Conservation (phyloP, 306 rosid species). For the Hippophae tibetana region DNA sequence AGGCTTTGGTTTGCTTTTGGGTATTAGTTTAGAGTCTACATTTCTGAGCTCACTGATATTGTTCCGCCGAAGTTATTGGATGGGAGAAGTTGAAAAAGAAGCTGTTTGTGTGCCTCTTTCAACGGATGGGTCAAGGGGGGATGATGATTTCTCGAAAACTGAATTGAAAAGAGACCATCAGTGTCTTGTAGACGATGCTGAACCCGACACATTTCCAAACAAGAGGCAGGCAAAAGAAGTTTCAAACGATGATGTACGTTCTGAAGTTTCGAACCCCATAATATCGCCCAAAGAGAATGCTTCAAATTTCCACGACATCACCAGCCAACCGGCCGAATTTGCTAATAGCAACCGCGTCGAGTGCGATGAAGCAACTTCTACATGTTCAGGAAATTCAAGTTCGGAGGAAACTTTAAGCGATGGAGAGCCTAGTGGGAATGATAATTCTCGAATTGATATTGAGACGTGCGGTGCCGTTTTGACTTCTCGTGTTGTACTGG, state of each 20-base stretch:
- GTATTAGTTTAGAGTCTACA: background rate
- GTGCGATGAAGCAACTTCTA: conserved; percentile 67
- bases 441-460: conserved; percentile 26
- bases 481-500: conserved; percentile 65
- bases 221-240: conserved; percentile 71
- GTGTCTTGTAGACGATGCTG: conserved; percentile 30
- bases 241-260: conserved; percentile 74
- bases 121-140: conserved; percentile 37
- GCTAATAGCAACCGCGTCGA: conserved; percentile 36
- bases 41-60: too few species aligned
- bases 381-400: conserved; percentile 56
- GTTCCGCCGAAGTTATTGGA: conserved; percentile 15
- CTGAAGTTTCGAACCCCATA: conserved; percentile 77
- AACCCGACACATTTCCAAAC: conserved; percentile 29
- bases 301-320: conserved; percentile 54
- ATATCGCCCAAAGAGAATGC: conserved; percentile 49
- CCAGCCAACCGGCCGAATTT: conserved; percentile 55
- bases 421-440: conserved; percentile 31
- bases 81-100: conserved; percentile 69
- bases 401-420: conserved; percentile 49
- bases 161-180: conserved; percentile 67
- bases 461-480: conserved; percentile 26
- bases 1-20: conserved; percentile 7
- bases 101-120: conserved; percentile 36
- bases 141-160: conserved; percentile 21